These are phyloP conservation scores for Amanita fuliginea DNA, from an alignment of 768 basidiomycete genomes.

Conservation along the genomic window DNA sequence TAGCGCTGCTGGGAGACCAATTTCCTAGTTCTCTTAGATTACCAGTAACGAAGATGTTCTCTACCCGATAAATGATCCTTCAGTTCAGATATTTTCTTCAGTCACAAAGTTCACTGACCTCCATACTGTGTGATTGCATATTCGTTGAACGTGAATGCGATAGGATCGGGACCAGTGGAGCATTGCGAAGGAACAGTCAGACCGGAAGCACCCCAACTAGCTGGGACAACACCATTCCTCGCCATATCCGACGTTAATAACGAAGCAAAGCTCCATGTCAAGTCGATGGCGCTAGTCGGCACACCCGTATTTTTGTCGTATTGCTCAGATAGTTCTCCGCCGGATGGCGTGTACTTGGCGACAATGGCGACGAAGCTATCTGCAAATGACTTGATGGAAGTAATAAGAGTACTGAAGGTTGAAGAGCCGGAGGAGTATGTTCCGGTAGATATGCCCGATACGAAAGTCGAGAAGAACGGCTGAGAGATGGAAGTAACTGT, in stretches of 20 bases:
- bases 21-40: conserved; percentile 40
- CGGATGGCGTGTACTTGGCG: conserved; percentile 51
- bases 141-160: conserved; percentile 57
- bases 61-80: conserved; percentile 20
- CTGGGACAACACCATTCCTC: conserved; percentile 32
- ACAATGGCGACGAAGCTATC: conserved; percentile 52
- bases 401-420: conserved; percentile 37
- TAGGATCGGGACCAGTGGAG: conserved; percentile 19
- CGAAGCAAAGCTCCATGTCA: conserved; percentile 76
- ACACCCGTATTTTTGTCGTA: conserved; percentile 37
- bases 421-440: conserved; percentile 36
- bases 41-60: conserved; percentile 62
- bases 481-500: conserved; percentile 49
- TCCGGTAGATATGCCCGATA: conserved; percentile 33
- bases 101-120: conserved; percentile 27
- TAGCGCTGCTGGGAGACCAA: conserved; percentile 50
- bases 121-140: conserved; percentile 46
- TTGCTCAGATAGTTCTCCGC: conserved; percentile 56
- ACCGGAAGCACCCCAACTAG: conserved; percentile 57
- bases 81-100: not conserved
- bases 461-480: conserved; percentile 58
- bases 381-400: conserved; percentile 42
- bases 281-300: conserved; percentile 48
- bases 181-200: conserved; percentile 35
- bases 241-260: conserved; percentile 48